Evolutionary conservation across 2,329 filamentous ascomycete species (phyloP).

Genomic region (Aspergillus piperis): DNA sequence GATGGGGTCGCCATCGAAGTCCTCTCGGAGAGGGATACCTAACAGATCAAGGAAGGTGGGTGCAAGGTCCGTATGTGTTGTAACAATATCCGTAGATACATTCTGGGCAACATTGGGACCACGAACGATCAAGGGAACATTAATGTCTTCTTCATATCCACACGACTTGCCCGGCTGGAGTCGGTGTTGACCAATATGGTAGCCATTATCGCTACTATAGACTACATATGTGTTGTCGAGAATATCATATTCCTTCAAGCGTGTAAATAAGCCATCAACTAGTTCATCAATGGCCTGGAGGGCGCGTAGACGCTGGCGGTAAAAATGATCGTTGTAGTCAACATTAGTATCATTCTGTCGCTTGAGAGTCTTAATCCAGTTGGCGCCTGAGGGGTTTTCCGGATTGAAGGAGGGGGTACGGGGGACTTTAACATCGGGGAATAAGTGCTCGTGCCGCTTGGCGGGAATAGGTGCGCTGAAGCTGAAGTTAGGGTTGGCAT

Average conservation of each 20-base stretch:
- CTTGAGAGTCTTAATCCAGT: conserved; percentile 46
- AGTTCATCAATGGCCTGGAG: conserved; percentile 56
- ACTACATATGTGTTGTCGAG: conserved; percentile 58
- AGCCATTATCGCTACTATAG: conserved; percentile 61
- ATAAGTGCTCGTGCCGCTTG: conserved; percentile 61
- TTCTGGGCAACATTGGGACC: conserved; percentile 55
- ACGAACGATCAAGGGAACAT: conserved; percentile 58
- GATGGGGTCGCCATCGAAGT: not conserved
- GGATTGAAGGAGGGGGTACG: conserved; percentile 67
- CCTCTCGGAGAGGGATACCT: not conserved
- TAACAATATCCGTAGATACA: conserved; percentile 47
- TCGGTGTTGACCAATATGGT: conserved; percentile 59
- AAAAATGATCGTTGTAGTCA: conserved; percentile 53
- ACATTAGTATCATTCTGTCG: conserved; percentile 47
- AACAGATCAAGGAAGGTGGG: not conserved
- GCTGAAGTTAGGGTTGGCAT: conserved; percentile 26
- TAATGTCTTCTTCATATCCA: conserved; percentile 59
- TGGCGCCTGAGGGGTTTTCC: conserved; percentile 46
- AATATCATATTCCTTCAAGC: conserved; percentile 39
- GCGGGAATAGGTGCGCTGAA: conserved; percentile 56
- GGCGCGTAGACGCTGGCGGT: conserved; percentile 49
- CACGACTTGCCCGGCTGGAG: conserved; percentile 58
- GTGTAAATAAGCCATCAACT: conserved; percentile 45
- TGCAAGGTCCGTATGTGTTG: conserved; percentile 54
- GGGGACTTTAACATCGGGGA: conserved; percentile 61